These are phyloP conservation scores for Eucalyptus polybractea DNA, from an alignment of 345 rosid genomes.

Conservation along the genomic window DNA sequence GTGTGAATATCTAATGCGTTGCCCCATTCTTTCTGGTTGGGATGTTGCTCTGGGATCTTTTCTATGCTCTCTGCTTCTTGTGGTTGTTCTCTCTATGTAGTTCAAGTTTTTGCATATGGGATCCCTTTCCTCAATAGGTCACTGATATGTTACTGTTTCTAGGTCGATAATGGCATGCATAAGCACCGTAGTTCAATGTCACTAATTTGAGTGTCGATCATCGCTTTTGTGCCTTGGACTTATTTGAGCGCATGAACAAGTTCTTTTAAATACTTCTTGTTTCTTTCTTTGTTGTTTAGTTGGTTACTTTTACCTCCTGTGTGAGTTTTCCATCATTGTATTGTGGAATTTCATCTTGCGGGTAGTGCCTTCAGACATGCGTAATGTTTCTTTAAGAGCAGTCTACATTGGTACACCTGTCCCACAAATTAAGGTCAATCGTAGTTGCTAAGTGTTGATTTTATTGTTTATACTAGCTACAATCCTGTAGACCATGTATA, in stretches of 20 bases:
- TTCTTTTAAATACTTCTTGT: neutral
- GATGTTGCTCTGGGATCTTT: constrained; percentile 78
- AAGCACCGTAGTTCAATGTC: neutral
- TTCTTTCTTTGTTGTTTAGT: neutral
- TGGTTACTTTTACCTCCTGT: neutral
- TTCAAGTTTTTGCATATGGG: neutral
- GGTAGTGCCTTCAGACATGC: neutral
- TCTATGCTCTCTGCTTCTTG: constrained; percentile 69
- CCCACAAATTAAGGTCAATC: neutral
- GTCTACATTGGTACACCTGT: neutral
- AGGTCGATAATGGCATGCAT: neutral
- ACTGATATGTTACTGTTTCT: too few species aligned
- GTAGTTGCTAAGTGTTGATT: neutral
- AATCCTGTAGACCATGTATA: neutral
- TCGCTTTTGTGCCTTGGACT: neutral
- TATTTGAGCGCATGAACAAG: neutral
- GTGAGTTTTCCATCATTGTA: neutral
- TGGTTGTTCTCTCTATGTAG: constrained; percentile 17
- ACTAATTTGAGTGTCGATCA: neutral
- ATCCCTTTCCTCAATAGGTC: neutral
- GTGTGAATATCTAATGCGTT: constrained; percentile 91
- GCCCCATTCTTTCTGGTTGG: constrained; percentile 60
- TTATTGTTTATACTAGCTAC: neutral
- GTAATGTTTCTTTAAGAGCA: neutral
- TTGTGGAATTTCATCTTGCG: neutral